phyloP scores from a whole-genome alignment of 768 basidiomycete genomes.

The Boletus rubroflammeus region DNA sequence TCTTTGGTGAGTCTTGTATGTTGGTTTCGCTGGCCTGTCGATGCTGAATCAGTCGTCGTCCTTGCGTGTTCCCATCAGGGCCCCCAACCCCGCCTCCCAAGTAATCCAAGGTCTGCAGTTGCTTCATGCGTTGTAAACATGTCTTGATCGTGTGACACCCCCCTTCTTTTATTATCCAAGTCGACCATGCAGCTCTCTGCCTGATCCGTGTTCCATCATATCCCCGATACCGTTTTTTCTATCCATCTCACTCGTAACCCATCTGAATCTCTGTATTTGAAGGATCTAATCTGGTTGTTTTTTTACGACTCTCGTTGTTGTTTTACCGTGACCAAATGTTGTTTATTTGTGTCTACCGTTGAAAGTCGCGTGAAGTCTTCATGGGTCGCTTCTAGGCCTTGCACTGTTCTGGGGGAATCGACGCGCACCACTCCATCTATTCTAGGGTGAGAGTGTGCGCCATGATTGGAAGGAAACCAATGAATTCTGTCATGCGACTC shows the following conservation, averaged over 20 bases:
- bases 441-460: not conserved
- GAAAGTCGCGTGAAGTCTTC: too few relatives aligned
- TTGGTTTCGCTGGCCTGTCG: not conserved
- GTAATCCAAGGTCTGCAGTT: slow-evolving; percentile 16
- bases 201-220: not conserved
- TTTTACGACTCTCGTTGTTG: not conserved
- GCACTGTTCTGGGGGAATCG: not conserved
- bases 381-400: not conserved
- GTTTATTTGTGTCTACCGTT: not conserved
- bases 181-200: not conserved
- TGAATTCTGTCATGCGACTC: not conserved
- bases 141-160: not conserved
- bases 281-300: not conserved
- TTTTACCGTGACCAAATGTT: slow-evolving; percentile 1
- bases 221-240: not conserved
- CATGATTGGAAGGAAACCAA: not conserved
- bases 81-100: slow-evolving; percentile 47
- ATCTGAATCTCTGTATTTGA: slow-evolving; percentile 1
- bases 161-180: slow-evolving; percentile 4
- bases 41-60: not conserved
- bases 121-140: not conserved
- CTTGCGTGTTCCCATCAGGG: slow-evolving; percentile 24
- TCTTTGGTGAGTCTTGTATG: slow-evolving; percentile 52
- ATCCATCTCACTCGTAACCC: not conserved
- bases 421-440: not conserved